phyloP scores from a whole-genome alignment of 2,329 filamentous ascomycete genomes.

The Emmonsia crescens region DNA sequence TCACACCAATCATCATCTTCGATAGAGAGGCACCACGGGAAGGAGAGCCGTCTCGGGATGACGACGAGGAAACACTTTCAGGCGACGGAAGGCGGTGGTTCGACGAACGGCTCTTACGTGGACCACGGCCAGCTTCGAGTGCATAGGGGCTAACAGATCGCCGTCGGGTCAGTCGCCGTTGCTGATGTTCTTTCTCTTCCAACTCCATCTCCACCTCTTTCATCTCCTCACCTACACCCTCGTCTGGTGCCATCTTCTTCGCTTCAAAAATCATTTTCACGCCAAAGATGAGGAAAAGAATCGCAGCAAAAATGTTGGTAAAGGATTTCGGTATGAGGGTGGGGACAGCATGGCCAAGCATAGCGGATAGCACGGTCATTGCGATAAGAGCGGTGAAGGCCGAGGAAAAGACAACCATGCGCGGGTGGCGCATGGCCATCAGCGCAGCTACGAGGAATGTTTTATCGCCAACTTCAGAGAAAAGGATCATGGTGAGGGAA shows the following conservation, averaged over 20 bases:
- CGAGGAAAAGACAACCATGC: constrained; percentile 84
- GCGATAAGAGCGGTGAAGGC: constrained; percentile 83
- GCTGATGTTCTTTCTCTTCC: constrained; percentile 78
- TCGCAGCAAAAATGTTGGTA: constrained; percentile 75
- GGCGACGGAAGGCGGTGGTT: constrained; percentile 69
- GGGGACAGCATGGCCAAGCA: constrained; percentile 86
- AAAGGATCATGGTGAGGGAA: constrained; percentile 92
- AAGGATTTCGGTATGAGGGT: constrained; percentile 81
- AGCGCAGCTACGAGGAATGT: constrained; percentile 93
- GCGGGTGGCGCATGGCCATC: constrained; percentile 98
- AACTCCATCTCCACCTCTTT: constrained; percentile 91
- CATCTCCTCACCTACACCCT: constrained; percentile 94
- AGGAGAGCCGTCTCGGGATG: constrained; percentile 50
- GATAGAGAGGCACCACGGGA: constrained; percentile 35
- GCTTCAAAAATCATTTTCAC: constrained; percentile 75
- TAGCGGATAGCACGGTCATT: constrained; percentile 91
- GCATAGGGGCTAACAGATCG: constrained; percentile 62
- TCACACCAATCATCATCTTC: constrained; percentile 51
- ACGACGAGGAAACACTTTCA: constrained; percentile 68
- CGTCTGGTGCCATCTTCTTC: constrained; percentile 74
- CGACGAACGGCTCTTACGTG: constrained; percentile 55
- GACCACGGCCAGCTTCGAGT: constrained; percentile 66
- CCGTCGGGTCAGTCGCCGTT: constrained; percentile 54
- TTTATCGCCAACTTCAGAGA: constrained; percentile 96
- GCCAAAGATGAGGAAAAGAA: constrained; percentile 83